Evolutionary conservation across 1,284 basidiomycete genomes (phyloP), one percentile per base, ranked within the genome.

Genomic region (Bondarzewia mesenterica): DNA sequence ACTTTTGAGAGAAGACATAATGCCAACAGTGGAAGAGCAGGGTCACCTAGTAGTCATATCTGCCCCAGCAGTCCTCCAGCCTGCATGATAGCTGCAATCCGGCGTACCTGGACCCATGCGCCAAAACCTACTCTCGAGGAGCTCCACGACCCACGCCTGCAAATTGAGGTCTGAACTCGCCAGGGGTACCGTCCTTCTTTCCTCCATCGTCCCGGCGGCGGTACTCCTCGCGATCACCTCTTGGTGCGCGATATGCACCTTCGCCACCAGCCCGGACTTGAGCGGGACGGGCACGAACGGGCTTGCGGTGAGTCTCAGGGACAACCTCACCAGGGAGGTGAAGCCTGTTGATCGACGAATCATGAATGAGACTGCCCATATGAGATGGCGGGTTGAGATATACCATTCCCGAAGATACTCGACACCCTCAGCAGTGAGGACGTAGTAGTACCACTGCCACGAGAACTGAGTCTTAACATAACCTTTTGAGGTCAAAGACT

Each of bases 381-480:
- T 21, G n/a, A 4, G 40, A 23, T 38, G 46, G 16, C 16, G 40
- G 36, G 18, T 5, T 27, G 2, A 38, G 23, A 72, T 83, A 58
- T 57, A 88, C 85, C 85, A 93, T 73, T 95, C 91, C 58, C 93
- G 85, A 68, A 97, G 85, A 74, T 89, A 94, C 58, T 94, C 91
- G 55, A 96, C 86, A 63, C 93, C 93, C 70, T 96, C 93, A 52
- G 90, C 85, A 61, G 93, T 96, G 65, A 96, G 79, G 64, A 83
- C 80, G 74, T 96, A 96, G 80, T 95, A 94, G 72, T 91, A 93
- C 78, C 82, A 92, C 65, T 93, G 90, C 91, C 91, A 95, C 48
- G 86, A 91, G 77, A 94, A 93, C 69, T 94, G 94, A 58, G 95
- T 98, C 84, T 98, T 96, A 72, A 99, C 93, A 72, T 79, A 87